Conservation (phyloP, 129 eudicot species). For the Ambrosia trifida region DNA sequence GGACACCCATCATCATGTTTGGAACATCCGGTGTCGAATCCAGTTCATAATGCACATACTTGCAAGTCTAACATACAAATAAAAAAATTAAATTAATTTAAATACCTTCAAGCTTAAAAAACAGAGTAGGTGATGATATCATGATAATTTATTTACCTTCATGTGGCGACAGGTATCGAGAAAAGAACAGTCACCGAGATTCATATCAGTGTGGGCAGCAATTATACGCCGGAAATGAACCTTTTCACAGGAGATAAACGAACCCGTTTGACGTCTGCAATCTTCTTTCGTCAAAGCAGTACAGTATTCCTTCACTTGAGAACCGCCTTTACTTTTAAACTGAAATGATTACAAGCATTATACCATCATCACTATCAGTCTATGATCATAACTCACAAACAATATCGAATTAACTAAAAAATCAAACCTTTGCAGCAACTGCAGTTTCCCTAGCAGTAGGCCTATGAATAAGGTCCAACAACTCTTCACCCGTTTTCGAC, state of each 20-base stretch:
- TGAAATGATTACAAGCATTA: conserved; percentile 28
- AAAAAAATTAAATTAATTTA: background rate
- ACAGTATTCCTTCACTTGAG: conserved; percentile 94
- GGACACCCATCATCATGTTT: conserved; percentile 76
- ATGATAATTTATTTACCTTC: conserved; percentile 66
- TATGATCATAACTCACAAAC: too few relatives aligned
- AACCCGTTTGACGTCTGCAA: conserved; percentile 88
- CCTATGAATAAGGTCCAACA: conserved; percentile 82
- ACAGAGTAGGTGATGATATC: background rate
- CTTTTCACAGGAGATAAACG: conserved; percentile 93
- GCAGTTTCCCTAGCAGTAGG: conserved; percentile 97
- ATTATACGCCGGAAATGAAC: conserved; percentile 97
- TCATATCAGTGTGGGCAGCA: conserved; percentile 91
- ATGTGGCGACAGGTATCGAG: conserved; percentile 98
- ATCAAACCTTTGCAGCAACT: conserved; percentile 79
- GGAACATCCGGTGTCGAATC: conserved; percentile 93
- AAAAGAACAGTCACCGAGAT: conserved; percentile 97
- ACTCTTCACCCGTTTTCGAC: conserved; percentile 93
- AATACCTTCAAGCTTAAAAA: background rate
- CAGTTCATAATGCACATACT: conserved; percentile 96
- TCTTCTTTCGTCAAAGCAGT: conserved; percentile 93
- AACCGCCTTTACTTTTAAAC: conserved; percentile 97
- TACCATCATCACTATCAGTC: background rate
- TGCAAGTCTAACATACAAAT: conserved; percentile 69
- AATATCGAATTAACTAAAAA: background rate